Conservation (phyloP, 2,329 filamentous ascomycete species). For the Dactylellina haptotyla region DNA sequence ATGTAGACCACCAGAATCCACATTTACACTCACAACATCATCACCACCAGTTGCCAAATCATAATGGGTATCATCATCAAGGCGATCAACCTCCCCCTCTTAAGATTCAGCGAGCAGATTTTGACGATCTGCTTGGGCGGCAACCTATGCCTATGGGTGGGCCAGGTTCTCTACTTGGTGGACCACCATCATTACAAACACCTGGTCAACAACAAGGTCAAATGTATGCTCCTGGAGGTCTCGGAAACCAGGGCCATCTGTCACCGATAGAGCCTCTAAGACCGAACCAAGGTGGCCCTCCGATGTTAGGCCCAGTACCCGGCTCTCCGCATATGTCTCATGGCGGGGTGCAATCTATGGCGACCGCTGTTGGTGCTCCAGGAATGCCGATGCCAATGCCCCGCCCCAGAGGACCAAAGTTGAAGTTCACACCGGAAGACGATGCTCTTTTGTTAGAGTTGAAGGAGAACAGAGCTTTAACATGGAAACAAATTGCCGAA, state of each 20-base stretch:
- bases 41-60: constrained; percentile 60
- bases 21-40: constrained; percentile 56
- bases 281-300: constrained; percentile 44
- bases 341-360: constrained; percentile 84
- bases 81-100: constrained; percentile 77
- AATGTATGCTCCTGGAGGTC: constrained; percentile 39
- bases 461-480: constrained; percentile 93
- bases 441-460: constrained; percentile 87
- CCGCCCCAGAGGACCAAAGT: constrained; percentile 83
- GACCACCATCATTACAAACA: constrained; percentile 58
- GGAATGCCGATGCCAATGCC: constrained; percentile 85
- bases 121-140: constrained; percentile 52
- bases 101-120: constrained; percentile 66
- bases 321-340: constrained; percentile 64
- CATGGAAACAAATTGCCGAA: constrained; percentile 97
- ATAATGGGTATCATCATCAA: constrained; percentile 82
- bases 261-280: constrained; percentile 53
- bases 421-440: constrained; percentile 93
- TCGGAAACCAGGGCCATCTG: constrained; percentile 49
- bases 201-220: constrained; percentile 59
- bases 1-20: constrained; percentile 55
- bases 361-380: constrained; percentile 69
- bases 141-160: constrained; percentile 56
- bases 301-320: constrained; percentile 61
- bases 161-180: constrained; percentile 61